Evolutionary conservation across 495 filamentous ascomycete genomes (phyloP).

Genomic region (Trypethelium eluteriae): DNA sequence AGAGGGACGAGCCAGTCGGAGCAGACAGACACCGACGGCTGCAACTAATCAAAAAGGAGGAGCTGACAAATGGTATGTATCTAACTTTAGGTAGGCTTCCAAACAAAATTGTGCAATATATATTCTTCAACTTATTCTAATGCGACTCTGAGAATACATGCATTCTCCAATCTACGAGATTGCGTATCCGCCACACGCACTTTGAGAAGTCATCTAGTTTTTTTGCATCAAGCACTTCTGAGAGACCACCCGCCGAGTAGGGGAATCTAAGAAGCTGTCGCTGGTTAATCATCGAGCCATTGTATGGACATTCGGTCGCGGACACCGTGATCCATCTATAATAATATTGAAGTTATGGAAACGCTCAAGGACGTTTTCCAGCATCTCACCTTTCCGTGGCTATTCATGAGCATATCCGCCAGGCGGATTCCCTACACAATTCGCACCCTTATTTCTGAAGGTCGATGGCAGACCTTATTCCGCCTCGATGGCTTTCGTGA

Average conservation of each 20-base stretch:
- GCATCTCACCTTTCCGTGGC: neutral
- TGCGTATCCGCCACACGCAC: neutral
- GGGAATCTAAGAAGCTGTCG: no score
- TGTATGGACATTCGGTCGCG: no score
- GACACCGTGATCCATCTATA: neutral
- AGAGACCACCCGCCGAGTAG: neutral
- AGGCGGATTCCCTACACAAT: neutral
- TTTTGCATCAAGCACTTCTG: neutral
- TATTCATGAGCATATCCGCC: neutral
- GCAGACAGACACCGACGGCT: neutral
- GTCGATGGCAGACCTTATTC: slow-evolving; percentile 12
- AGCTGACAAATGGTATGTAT: neutral
- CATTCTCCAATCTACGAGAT: neutral
- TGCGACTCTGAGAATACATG: neutral
- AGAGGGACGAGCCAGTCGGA: neutral
- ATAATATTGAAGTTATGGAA: neutral
- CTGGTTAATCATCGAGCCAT: no score
- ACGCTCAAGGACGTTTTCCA: neutral
- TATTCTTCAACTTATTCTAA: neutral
- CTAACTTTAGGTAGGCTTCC: neutral
- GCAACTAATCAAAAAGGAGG: neutral
- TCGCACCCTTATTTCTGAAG: slow-evolving; percentile 1
- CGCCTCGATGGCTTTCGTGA: slow-evolving; percentile 19
- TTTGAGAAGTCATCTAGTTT: neutral
- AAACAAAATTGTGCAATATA: neutral